A percentile compares a stretch with the other conserved stretches of the same genome.
Evolutionary conservation across 2,329 filamentous ascomycete genomes (phyloP).

Genomic region (Colletotrichum abscissum): DNA sequence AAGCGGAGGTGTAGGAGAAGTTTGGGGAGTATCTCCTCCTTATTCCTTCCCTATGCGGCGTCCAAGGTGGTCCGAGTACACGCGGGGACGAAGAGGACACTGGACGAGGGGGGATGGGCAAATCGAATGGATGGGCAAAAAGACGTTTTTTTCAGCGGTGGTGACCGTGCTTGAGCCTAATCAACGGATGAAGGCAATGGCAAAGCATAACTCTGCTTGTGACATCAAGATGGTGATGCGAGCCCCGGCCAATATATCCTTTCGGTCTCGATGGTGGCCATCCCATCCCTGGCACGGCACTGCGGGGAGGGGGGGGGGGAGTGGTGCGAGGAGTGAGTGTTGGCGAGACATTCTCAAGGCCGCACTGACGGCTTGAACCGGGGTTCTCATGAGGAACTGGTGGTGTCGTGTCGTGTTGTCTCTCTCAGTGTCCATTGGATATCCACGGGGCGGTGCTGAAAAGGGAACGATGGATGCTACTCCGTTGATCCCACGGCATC

Average conservation of each 20-base stretch:
- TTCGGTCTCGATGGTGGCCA: not conserved
- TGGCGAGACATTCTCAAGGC: conserved; percentile 26
- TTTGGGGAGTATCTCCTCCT: not conserved
- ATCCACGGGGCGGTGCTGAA: conserved; percentile 16
- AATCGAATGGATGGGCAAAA: conserved; percentile 18
- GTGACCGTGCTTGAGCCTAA: conserved; percentile 25
- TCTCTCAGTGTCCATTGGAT: conserved; percentile 13
- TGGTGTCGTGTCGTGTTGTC: conserved; percentile 28
- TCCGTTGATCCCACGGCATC: conserved; percentile 20
- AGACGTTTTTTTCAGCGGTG: conserved; percentile 10
- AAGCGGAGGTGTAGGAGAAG: not conserved
- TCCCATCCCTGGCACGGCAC: conserved; percentile 5
- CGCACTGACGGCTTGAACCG: conserved; percentile 26
- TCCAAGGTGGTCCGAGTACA: not conserved
- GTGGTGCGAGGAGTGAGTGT: not conserved
- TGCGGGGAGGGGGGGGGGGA: conserved; percentile 11
- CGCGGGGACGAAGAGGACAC: conserved; percentile 5
- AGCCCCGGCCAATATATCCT: conserved; percentile 31
- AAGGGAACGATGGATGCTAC: conserved; percentile 19
- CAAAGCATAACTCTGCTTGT: conserved; percentile 20
- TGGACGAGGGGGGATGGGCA: conserved; percentile 12
- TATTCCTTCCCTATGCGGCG: conserved; percentile 1
- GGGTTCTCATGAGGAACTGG: conserved; percentile 23
- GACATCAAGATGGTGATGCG: conserved; percentile 22
- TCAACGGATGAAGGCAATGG: conserved; percentile 23